Conservation (phyloP, 2,329 filamentous ascomycete species). For the Onygenales sp. region DNA sequence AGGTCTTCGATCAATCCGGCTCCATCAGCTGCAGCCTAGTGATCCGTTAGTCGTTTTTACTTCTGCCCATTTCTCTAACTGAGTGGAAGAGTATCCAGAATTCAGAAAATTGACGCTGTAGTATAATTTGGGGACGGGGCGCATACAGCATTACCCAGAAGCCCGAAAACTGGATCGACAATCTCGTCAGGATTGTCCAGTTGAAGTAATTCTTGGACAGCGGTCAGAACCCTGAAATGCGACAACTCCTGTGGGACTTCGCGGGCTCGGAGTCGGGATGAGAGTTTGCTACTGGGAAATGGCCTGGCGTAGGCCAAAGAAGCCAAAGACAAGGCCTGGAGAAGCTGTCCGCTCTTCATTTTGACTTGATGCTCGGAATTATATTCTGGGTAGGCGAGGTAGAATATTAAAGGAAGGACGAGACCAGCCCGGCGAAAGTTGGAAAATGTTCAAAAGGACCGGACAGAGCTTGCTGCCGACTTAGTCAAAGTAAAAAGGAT, state of each 20-base stretch:
- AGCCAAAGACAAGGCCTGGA: not conserved
- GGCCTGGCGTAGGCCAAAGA: not conserved
- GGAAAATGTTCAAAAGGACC: not conserved
- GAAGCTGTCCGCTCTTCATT: constrained; percentile 1
- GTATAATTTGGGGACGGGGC: not conserved
- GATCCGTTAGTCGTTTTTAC: not conserved
- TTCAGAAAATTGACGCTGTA: no score
- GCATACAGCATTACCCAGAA: constrained; percentile 39
- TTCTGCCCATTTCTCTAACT: not conserved
- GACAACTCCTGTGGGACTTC: constrained; percentile 52
- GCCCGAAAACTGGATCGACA: constrained; percentile 41
- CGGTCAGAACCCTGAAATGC: constrained; percentile 41
- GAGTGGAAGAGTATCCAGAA: not conserved
- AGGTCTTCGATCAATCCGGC: constrained; percentile 41
- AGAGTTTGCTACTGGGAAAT: not conserved
- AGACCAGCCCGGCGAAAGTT: constrained; percentile 1
- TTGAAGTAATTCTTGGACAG: constrained; percentile 35
- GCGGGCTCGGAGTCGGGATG: constrained; percentile 18
- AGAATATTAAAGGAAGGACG: not conserved
- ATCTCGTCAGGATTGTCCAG: constrained; percentile 42
- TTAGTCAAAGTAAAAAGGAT: not conserved
- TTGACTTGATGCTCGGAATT: not conserved
- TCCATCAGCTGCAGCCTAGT: constrained; percentile 37
- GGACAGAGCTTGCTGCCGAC: not conserved
- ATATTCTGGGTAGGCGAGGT: not conserved